phyloP scores from a whole-genome alignment of 176 grass and related monocot species.

The Elymus sibiricus region DNA sequence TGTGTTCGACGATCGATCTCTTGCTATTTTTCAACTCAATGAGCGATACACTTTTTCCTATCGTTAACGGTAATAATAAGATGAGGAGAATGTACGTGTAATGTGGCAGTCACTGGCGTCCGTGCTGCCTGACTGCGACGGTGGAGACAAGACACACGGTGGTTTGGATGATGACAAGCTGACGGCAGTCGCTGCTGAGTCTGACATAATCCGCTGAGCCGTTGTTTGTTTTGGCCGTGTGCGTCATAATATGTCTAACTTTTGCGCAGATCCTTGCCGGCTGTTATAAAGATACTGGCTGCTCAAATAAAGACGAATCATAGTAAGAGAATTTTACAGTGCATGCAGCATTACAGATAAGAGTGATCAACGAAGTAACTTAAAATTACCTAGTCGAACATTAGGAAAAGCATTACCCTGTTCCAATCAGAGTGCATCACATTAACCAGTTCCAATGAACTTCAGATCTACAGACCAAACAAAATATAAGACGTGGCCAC shows the following conservation, averaged over 20 bases:
- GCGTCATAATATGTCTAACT: neutral
- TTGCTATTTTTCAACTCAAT: neutral
- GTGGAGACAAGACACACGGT: neutral
- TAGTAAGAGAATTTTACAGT: too few species aligned
- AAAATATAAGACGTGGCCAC: neutral
- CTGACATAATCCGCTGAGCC: neutral
- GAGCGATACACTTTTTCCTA: neutral
- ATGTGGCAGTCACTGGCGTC: neutral
- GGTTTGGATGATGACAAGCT: neutral
- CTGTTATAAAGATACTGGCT: too few species aligned
- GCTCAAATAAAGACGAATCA: too few species aligned
- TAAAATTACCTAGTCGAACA: neutral
- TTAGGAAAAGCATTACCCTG: neutral
- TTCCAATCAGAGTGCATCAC: neutral
- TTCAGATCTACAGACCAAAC: neutral
- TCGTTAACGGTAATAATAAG: neutral
- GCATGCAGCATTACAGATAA: neutral
- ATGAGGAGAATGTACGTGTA: neutral
- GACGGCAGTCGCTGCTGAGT: neutral
- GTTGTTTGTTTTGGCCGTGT: neutral
- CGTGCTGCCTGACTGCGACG: neutral
- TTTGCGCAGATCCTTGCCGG: neutral
- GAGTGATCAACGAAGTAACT: neutral
- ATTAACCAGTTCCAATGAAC: neutral
- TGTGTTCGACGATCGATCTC: neutral